Percentiles rank a stretch among this genome's conserved stretches.
phyloP scores from a whole-genome alignment of 1,284 basidiomycete genomes.

The Heterobasidion occidentale region DNA sequence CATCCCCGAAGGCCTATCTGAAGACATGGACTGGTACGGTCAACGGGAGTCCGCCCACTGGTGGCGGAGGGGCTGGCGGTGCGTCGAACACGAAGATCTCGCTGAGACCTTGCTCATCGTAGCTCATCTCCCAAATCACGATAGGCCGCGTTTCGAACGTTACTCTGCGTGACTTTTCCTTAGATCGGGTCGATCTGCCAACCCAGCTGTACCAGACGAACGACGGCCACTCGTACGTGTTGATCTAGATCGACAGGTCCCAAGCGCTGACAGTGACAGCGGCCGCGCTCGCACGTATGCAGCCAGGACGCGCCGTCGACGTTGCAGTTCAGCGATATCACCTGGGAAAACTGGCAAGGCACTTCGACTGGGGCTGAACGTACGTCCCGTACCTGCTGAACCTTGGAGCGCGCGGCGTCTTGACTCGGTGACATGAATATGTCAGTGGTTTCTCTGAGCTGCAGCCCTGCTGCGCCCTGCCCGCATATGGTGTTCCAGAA shows the following conservation, averaged over 20 bases:
- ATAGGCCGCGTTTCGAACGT: slow-evolving; percentile 45
- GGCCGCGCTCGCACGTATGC: neutral
- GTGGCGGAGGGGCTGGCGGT: slow-evolving; percentile 54
- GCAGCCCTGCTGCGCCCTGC: slow-evolving; percentile 44
- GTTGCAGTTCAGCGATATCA: slow-evolving; percentile 39
- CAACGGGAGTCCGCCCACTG: slow-evolving; percentile 51
- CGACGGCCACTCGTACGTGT: slow-evolving; percentile 35
- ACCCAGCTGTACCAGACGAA: slow-evolving; percentile 49
- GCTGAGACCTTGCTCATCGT: neutral
- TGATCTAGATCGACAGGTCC: neutral
- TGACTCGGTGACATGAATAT: neutral
- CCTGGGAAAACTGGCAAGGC: slow-evolving; percentile 42
- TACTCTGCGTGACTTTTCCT: slow-evolving; percentile 33
- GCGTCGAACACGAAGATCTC: slow-evolving; percentile 5
- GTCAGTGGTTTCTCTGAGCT: slow-evolving; percentile 47
- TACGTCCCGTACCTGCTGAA: slow-evolving; percentile 18
- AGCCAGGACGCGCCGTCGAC: slow-evolving; percentile 45
- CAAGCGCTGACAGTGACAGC: neutral
- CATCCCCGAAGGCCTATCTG: slow-evolving; percentile 41
- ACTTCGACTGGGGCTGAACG: slow-evolving; percentile 33
- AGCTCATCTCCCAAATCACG: neutral
- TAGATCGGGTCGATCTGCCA: slow-evolving; percentile 38
- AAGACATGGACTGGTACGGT: slow-evolving; percentile 55
- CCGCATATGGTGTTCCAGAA: slow-evolving; percentile 33
- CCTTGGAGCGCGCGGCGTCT: neutral